A percentile compares a stretch with the other conserved stretches of the same genome.
phyloP scores from a whole-genome alignment of 208 protist genomes.

The Leptomonas pyrrhocoris region DNA sequence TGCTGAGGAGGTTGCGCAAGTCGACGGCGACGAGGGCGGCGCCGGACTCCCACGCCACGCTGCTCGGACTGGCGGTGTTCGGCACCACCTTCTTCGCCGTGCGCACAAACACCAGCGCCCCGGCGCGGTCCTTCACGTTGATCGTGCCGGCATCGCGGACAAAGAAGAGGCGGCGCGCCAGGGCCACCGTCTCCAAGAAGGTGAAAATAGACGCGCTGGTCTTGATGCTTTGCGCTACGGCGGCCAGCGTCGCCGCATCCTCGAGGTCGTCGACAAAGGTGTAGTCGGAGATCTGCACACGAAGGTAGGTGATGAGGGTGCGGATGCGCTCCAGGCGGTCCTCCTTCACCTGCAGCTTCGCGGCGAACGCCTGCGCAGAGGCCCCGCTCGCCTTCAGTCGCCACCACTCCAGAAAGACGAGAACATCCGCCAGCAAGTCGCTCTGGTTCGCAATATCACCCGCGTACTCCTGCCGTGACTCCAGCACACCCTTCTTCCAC shows the following conservation, averaged over 20 bases:
- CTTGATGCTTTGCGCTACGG: slow-evolving; percentile 40
- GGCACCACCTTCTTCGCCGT: slow-evolving; percentile 79
- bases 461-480: slow-evolving; percentile 68
- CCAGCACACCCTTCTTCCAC: slow-evolving; percentile 46
- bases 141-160: slow-evolving; percentile 75
- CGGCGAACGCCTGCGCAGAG: slow-evolving; percentile 44
- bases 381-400: slow-evolving; percentile 43
- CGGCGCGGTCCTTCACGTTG: slow-evolving; percentile 61
- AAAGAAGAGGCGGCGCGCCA: slow-evolving; percentile 67
- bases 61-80: slow-evolving; percentile 39
- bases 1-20: slow-evolving; percentile 54
- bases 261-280: slow-evolving; percentile 74
- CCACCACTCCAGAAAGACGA: slow-evolving; percentile 84
- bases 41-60: slow-evolving; percentile 68
- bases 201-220: slow-evolving; percentile 70
- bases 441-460: slow-evolving; percentile 69
- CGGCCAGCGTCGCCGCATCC: slow-evolving; percentile 34
- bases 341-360: slow-evolving; percentile 58
- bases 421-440: slow-evolving; percentile 81
- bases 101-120: slow-evolving; percentile 85
- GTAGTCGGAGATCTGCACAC: slow-evolving; percentile 85
- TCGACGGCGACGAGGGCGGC: slow-evolving; percentile 66
- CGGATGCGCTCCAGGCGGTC: slow-evolving; percentile 62
- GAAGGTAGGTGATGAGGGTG: slow-evolving; percentile 66
- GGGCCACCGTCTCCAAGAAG: slow-evolving; percentile 63